Percentiles rank a stretch among this genome's conserved stretches.
Conservation (phyloP, 108 stramenopile genomes). For the Mediolabrus comicus region DNA sequence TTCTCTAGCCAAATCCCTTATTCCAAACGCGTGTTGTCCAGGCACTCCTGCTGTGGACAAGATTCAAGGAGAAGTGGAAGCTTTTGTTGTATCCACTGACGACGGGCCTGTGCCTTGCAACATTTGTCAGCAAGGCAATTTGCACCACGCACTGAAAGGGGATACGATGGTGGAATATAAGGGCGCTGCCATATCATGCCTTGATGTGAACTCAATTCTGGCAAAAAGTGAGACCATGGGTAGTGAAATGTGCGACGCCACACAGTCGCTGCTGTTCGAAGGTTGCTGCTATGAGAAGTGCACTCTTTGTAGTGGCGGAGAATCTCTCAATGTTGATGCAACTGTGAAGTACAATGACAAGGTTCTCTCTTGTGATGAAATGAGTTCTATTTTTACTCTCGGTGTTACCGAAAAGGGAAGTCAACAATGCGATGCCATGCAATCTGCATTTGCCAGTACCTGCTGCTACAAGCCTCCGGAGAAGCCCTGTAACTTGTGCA, state of each 20-base stretch:
- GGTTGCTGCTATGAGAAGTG: constrained; percentile 51
- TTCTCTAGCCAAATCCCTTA: constrained; percentile 31
- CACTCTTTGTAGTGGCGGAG: constrained; percentile 36
- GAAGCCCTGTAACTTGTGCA: constrained; percentile 32
- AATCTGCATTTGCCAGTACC: constrained; percentile 24
- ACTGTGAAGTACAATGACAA: constrained; percentile 45
- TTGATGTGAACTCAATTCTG: constrained; percentile 47
- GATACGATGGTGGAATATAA: constrained; percentile 40
- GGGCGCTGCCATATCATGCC: constrained; percentile 40
- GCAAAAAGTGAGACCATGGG: constrained; percentile 31
- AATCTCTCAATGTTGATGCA: constrained; percentile 31
- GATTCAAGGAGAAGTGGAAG: not conserved
- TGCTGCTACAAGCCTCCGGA: constrained; percentile 45
- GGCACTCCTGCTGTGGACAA: constrained; percentile 19
- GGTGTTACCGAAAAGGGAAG: constrained; percentile 22
- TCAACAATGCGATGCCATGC: constrained; percentile 42
- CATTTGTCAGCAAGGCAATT: constrained; percentile 26
- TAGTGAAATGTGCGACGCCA: constrained; percentile 40
- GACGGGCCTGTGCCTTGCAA: constrained; percentile 14
- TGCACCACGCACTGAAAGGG: constrained; percentile 39
- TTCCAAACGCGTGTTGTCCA: constrained; percentile 34
- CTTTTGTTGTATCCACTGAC: not conserved
- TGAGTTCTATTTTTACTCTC: constrained; percentile 33
- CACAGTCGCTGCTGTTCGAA: constrained; percentile 38
- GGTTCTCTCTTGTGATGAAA: constrained; percentile 40